These are phyloP conservation scores for Stagonosporopsis vannaccii DNA, from an alignment of 2,329 filamentous ascomycete genomes.

Conservation along the genomic window DNA sequence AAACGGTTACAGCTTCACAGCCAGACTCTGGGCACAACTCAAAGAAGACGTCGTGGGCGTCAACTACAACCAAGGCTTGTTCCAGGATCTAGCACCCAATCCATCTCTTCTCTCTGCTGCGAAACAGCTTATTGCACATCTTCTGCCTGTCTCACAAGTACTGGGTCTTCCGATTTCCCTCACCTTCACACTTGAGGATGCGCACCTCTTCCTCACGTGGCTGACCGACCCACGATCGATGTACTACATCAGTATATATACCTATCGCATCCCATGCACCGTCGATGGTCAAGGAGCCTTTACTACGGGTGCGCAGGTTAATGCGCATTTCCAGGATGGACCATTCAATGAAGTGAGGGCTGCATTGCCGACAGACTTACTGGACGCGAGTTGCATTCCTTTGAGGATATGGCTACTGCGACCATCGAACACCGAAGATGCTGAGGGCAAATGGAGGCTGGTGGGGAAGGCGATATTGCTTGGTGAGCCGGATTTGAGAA, in stretches of 20 bases:
- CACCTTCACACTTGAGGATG: slow-evolving; percentile 15
- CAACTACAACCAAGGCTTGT: slow-evolving; percentile 21
- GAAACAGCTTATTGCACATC: slow-evolving; percentile 9
- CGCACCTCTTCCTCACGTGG: slow-evolving; percentile 25
- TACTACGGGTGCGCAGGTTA: slow-evolving; percentile 4
- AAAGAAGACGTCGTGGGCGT: slow-evolving; percentile 17
- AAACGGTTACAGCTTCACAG: slow-evolving; percentile 17
- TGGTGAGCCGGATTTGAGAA: slow-evolving; percentile 22
- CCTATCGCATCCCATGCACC: slow-evolving; percentile 9
- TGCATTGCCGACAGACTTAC: slow-evolving; percentile 21
- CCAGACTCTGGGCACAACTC: slow-evolving; percentile 23
- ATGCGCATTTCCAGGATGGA: slow-evolving; percentile 15
- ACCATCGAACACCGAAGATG: slow-evolving; percentile 2
- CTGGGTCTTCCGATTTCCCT: neutral
- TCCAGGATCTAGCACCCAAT: slow-evolving; percentile 13
- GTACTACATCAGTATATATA: slow-evolving; percentile 19
- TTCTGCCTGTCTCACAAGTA: neutral
- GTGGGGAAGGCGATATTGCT: slow-evolving; percentile 25
- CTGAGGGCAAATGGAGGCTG: slow-evolving; percentile 13
- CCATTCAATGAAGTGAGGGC: slow-evolving; percentile 9
- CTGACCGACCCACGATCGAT: slow-evolving; percentile 25
- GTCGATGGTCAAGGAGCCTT: slow-evolving; percentile 4
- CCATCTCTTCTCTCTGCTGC: slow-evolving; percentile 9
- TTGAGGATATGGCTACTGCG: slow-evolving; percentile 21
- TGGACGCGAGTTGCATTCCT: slow-evolving; percentile 17